Evolutionary conservation across 371 early-diverging fungal genomes (phyloP), one percentile per base, ranked within the genome.

Genomic region (Saksenaea oblongispora): DNA sequence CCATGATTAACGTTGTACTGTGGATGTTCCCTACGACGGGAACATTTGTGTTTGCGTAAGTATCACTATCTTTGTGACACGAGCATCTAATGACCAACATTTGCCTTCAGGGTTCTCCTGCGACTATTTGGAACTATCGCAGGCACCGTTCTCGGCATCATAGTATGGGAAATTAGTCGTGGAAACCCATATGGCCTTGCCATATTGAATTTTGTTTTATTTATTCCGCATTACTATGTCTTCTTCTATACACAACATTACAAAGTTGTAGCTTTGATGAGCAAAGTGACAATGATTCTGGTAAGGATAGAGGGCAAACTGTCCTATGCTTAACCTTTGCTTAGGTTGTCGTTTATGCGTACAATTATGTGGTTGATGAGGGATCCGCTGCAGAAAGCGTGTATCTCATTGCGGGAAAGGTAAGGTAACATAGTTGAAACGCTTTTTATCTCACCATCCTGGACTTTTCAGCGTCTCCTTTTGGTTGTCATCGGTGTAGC

Each of bases 21-120:
- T 75, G 76, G 76, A 75, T 72, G 73, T 66, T 70, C 24, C 76
- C 76, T 11, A 67, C 61, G 58, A 68, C 73, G 0, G 76, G 76
- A 36, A 67, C 70, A 10, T 75, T 75, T 63, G 37, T 72, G 1
- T 70, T 72, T 62, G 70, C 67, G 66, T 66, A 66, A 61, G 66
- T 59, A 3, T 22, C 5, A 8, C 24, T 28, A 2, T 31, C 18
- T 39, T 58, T 18, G 14, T 9, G 7, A 31, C 0, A 4, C 26
- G 36, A 26, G 34, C 13, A 14, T 18, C 28, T 53, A 2, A 1
- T 13, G 35, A 14, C 2, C 13, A 58, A 22, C 4, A 10, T 28
- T 15, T 51, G 28, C 14, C 58, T 41, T 1, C 64, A 76, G 76
- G 0, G 54, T 72, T 8, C 51, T 70, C 10, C 42, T 70, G 14